These are phyloP conservation scores for Morella rubra DNA, from an alignment of 306 rosid species.

Conservation along the genomic window DNA sequence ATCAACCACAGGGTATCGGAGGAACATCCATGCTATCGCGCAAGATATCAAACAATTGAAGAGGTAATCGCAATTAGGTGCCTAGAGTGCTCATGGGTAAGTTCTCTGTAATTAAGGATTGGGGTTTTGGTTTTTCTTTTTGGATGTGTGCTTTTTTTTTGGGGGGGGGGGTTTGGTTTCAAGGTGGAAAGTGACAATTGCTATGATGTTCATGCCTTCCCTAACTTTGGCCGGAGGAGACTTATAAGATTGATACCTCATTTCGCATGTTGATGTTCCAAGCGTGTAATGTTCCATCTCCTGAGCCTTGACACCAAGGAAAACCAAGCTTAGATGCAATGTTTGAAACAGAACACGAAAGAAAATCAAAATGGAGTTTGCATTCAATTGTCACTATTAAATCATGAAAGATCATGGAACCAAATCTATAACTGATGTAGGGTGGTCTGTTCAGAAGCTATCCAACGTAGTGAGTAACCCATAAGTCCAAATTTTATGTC, in stretches of 20 bases:
- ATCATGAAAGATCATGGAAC: background rate
- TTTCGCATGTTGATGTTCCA: constrained; percentile 74
- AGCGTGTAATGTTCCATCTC: constrained; percentile 89
- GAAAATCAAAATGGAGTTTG: background rate
- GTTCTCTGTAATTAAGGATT: no score
- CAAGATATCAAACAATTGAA: no score
- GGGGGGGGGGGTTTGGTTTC: no score
- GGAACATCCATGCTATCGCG: no score
- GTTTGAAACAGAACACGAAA: background rate
- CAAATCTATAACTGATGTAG: background rate
- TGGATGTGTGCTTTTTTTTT: no score
- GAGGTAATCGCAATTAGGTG: no score
- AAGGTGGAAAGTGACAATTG: background rate
- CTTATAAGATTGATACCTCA: constrained; percentile 55
- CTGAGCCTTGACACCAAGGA: constrained; percentile 55
- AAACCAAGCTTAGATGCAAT: constrained; percentile 16
- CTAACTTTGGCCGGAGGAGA: background rate
- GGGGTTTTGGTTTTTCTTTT: no score
- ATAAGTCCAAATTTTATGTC: no score
- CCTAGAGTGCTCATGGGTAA: no score
- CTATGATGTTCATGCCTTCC: background rate
- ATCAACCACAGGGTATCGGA: no score
- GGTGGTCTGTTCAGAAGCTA: background rate
- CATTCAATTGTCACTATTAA: background rate
- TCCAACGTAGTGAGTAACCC: background rate